These are phyloP conservation scores for Jimgerdemannia flammicorona DNA, from an alignment of 192 early-diverging fungal genomes.

Conservation along the genomic window DNA sequence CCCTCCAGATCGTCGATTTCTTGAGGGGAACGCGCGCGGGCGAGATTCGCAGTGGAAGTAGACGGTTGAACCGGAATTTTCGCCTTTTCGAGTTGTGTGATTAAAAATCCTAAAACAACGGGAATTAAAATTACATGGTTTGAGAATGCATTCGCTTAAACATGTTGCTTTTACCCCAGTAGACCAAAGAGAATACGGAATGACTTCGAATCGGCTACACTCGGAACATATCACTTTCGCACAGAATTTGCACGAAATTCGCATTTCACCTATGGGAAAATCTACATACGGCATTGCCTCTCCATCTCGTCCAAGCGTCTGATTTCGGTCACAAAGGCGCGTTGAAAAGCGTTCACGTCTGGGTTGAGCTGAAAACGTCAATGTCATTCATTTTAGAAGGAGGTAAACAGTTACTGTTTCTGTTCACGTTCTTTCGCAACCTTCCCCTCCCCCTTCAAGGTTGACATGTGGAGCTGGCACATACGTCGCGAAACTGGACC, in stretches of 20 bases:
- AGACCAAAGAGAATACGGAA: no score
- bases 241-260: no score
- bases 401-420: not conserved
- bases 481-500: constrained; percentile 93
- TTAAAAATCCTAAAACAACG: not conserved
- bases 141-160: no score
- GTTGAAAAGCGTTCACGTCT: constrained; percentile 94
- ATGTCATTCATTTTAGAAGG: not conserved
- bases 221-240: no score
- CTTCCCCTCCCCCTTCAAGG: not conserved
- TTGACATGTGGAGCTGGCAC: constrained; percentile 7
- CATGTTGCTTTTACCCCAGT: no score
- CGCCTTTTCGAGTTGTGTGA: not conserved
- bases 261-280: no score
- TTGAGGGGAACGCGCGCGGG: constrained; percentile 71
- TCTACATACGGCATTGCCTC: constrained; percentile 79
- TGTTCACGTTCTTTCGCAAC: not conserved
- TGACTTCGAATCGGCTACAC: no score
- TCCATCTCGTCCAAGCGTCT: constrained; percentile 97
- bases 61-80: constrained; percentile 23
- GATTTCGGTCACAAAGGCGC: constrained; percentile 93
- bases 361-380: constrained; percentile 69
- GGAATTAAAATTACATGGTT: no score
- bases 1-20: constrained; percentile 94
- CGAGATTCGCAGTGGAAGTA: constrained; percentile 40